phyloP scores from a whole-genome alignment of 805 yeast species.

The Candida tallmaniae region DNA sequence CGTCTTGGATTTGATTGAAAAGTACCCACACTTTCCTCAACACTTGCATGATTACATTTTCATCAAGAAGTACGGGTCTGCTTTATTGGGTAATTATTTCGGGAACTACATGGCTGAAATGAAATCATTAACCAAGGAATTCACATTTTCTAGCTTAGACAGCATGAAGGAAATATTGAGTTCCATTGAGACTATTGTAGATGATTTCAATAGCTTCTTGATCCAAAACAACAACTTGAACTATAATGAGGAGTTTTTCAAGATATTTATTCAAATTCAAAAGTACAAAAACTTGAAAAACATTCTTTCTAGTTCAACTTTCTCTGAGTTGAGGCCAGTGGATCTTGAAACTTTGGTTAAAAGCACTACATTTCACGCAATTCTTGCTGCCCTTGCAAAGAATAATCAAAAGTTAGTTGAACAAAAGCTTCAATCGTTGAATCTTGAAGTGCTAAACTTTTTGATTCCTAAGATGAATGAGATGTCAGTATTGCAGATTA shows the following conservation, averaged over 20 bases:
- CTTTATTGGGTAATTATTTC: constrained; percentile 8
- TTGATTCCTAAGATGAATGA: neutral
- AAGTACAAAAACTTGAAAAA: constrained; percentile 19
- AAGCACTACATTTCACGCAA: constrained; percentile 1
- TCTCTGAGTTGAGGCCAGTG: constrained; percentile 3
- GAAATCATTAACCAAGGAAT: constrained; percentile 16
- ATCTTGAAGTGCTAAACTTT: constrained; percentile 3
- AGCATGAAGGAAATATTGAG: constrained; percentile 15
- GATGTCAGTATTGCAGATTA: constrained; percentile 3
- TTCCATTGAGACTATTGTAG: constrained; percentile 15
- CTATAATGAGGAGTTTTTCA: constrained; percentile 13
- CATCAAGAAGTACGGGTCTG: constrained; percentile 8
- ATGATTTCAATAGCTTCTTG: constrained; percentile 15
- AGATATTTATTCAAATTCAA: constrained; percentile 19
- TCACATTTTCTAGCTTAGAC: constrained; percentile 14
- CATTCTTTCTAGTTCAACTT: constrained; percentile 13
- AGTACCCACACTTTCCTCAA: constrained; percentile 15
- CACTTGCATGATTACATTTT: constrained; percentile 15
- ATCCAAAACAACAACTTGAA: constrained; percentile 9
- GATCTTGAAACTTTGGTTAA: constrained; percentile 5
- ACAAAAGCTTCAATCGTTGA: neutral
- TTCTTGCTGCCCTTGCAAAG: no score
- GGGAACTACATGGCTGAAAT: constrained; percentile 16
- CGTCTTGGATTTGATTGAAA: constrained; percentile 13
- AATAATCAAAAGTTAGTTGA: neutral